A percentile compares a stretch with the other conserved stretches of the same genome.
Evolutionary conservation across 176 grass and related monocot genomes (phyloP).

Genomic region (Carex myosuroides): DNA sequence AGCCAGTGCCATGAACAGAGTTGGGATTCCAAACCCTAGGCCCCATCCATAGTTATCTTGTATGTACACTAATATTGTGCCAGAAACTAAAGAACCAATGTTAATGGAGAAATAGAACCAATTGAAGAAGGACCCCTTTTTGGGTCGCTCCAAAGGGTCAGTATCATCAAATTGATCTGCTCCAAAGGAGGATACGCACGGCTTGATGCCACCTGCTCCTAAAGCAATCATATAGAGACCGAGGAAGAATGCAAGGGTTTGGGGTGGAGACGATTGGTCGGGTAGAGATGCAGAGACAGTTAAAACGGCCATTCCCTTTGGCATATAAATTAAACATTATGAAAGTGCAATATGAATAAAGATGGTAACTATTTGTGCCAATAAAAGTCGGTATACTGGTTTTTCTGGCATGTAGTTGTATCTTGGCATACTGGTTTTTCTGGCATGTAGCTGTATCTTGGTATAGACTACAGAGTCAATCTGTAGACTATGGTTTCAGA

Average conservation of each 20-base stretch:
- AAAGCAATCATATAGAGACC: slow-evolving; percentile 54
- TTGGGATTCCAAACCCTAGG: slow-evolving; percentile 59
- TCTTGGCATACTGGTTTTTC: background rate
- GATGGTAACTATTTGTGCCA: background rate
- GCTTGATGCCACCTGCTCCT: slow-evolving; percentile 49
- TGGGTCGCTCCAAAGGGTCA: slow-evolving; percentile 20
- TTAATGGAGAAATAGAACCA: slow-evolving; percentile 87
- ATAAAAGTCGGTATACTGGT: background rate
- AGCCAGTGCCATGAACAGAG: slow-evolving; percentile 56
- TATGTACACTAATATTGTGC: slow-evolving; percentile 57
- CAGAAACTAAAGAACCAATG: slow-evolving; percentile 60
- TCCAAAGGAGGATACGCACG: slow-evolving; percentile 56
- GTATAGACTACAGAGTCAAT: background rate
- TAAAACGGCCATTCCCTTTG: slow-evolving; percentile 23
- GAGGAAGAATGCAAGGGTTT: slow-evolving; percentile 28
- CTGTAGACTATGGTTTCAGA: background rate
- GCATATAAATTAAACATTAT: background rate
- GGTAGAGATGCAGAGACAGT: background rate
- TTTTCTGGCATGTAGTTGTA: background rate
- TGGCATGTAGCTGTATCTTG: background rate
- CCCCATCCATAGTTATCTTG: slow-evolving; percentile 84
- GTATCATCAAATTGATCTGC: slow-evolving; percentile 67
- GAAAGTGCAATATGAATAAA: background rate
- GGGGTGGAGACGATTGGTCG: background rate
- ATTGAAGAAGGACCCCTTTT: slow-evolving; percentile 63